phyloP scores from a whole-genome alignment of 2,329 filamentous ascomycete genomes.

The Emergomyces pasteurianus region DNA sequence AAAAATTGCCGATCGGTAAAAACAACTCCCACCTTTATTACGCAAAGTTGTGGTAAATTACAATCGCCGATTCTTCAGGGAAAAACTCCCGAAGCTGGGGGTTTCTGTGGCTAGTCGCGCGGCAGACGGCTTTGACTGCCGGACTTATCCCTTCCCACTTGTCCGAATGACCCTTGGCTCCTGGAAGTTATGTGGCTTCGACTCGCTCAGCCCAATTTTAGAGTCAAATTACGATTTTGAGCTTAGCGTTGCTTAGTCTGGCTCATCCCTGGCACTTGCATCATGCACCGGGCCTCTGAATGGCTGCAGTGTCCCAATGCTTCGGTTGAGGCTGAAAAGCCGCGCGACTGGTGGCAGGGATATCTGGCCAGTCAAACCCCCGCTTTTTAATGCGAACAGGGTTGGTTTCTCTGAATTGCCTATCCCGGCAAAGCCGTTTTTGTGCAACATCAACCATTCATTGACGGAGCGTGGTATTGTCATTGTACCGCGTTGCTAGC shows the following conservation, averaged over 20 bases:
- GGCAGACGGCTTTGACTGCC: constrained; percentile 1
- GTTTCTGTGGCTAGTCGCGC: constrained; percentile 2
- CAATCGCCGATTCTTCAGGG: background rate
- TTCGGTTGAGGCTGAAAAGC: constrained; percentile 1
- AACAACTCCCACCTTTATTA: background rate
- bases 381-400: background rate
- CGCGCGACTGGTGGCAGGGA: background rate
- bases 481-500: background rate
- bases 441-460: background rate
- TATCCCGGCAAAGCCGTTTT: background rate
- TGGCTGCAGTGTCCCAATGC: background rate
- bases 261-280: background rate
- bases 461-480: background rate
- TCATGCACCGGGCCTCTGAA: background rate
- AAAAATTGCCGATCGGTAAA: background rate
- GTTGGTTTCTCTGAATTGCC: background rate
- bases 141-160: background rate
- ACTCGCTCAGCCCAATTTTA: background rate
- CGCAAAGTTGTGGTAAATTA: background rate
- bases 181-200: background rate
- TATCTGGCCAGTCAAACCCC: background rate
- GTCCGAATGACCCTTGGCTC: background rate
- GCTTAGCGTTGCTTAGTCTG: background rate
- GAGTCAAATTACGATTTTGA: background rate
- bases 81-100: background rate